These are phyloP conservation scores for Cladosporium sp. DNA, from an alignment of 2,329 filamentous ascomycete species.

Conservation along the genomic window DNA sequence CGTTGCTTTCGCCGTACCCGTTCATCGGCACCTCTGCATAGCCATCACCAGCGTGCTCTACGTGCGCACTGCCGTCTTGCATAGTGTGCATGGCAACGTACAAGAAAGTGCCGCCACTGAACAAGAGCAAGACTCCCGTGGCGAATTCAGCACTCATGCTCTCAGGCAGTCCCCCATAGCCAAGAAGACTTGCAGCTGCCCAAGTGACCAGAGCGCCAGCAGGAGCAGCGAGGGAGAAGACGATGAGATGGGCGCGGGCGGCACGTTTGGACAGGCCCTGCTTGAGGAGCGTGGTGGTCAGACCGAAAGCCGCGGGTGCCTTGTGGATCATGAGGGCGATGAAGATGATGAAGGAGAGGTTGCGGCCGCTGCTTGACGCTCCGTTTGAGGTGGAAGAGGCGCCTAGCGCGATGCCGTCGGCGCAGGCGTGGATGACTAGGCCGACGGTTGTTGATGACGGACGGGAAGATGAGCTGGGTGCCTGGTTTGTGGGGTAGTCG, in stretches of 20 bases:
- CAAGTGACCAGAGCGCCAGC: constrained; percentile 81
- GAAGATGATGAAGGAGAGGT: constrained; percentile 87
- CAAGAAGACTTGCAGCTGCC: constrained; percentile 69
- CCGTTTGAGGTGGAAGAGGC: constrained; percentile 65
- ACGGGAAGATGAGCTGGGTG: constrained; percentile 18
- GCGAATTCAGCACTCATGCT: constrained; percentile 68
- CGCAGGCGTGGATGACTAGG: constrained; percentile 91
- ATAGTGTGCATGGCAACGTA: constrained; percentile 99
- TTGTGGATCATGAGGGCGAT: constrained; percentile 97
- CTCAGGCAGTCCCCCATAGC: constrained; percentile 55
- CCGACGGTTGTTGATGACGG: constrained; percentile 68
- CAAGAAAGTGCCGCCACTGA: constrained; percentile 93
- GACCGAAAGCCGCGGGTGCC: constrained; percentile 84
- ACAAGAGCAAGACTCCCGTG: constrained; percentile 89
- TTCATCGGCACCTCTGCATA: constrained; percentile 23
- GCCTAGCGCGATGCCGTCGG: constrained; percentile 92
- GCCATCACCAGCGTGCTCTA: constrained; percentile 25
- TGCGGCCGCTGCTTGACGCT: constrained; percentile 64
- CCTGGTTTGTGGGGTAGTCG: constrained; percentile 28
- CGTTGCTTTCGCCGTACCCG: constrained; percentile 19
- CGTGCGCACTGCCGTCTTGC: constrained; percentile 64
- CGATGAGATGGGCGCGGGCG: constrained; percentile 75
- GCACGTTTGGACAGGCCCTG: constrained; percentile 85
- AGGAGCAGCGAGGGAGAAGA: constrained; percentile 90
- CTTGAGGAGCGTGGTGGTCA: constrained; percentile 85